Conservation (phyloP, 768 basidiomycete species). For the Tephrocybe sp. region DNA sequence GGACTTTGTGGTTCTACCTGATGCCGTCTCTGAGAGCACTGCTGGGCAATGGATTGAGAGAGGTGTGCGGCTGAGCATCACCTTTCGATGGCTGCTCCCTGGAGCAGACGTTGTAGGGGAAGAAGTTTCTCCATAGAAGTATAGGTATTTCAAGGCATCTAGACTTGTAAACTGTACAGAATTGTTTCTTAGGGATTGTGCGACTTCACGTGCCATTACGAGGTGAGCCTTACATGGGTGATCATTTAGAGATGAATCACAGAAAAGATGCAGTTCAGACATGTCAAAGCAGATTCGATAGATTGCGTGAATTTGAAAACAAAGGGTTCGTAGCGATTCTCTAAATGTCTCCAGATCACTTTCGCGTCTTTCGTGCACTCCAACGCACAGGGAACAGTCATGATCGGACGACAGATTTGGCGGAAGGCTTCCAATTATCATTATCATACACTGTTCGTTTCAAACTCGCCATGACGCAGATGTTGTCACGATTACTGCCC, state of each 20-base stretch:
- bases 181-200: too few species aligned
- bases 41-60: slow-evolving; percentile 44
- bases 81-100: slow-evolving; percentile 81
- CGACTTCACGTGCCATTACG: too few species aligned
- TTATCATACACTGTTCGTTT: slow-evolving; percentile 6
- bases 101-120: slow-evolving; percentile 80
- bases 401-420: not conserved
- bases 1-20: slow-evolving; percentile 52
- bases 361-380: too few species aligned
- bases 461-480: not conserved
- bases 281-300: too few species aligned
- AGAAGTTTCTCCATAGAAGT: slow-evolving; percentile 5
- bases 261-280: too few species aligned
- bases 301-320: too few species aligned
- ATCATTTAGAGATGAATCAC: too few species aligned
- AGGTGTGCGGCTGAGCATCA: slow-evolving; percentile 70
- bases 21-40: slow-evolving; percentile 15
- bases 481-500: slow-evolving; percentile 46
- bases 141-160: not conserved
- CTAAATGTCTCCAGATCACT: too few species aligned
- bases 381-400: not conserved
- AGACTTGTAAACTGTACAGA: too few species aligned
- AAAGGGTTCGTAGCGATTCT: too few species aligned
- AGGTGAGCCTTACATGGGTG: too few species aligned
- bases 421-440: slow-evolving; percentile 6